Percentiles rank a stretch among this genome's conserved stretches.
phyloP scores from a whole-genome alignment of 306 rosid species.

The Rosa rugosa region DNA sequence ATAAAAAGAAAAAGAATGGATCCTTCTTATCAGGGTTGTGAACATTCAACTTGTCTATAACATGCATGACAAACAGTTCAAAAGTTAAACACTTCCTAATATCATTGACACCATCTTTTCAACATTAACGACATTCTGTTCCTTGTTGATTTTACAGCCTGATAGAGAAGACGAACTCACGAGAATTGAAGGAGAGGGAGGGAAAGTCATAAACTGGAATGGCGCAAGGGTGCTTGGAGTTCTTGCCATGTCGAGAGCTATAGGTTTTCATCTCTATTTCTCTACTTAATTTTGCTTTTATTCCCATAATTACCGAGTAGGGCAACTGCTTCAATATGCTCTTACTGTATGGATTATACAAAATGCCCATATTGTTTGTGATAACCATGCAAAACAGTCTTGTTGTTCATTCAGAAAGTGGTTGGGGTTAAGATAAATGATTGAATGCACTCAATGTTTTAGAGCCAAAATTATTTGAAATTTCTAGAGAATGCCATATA shows the following conservation, averaged over 20 bases:
- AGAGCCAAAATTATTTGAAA: background rate
- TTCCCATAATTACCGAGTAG: slow-evolving; percentile 12
- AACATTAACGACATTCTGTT: slow-evolving; percentile 20
- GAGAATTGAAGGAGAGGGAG: slow-evolving; percentile 69
- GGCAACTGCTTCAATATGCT: background rate
- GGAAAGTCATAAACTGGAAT: slow-evolving; percentile 96
- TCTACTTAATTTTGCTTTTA: slow-evolving; percentile 16
- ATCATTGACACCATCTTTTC: background rate
- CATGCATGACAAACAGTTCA: background rate
- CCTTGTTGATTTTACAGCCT: slow-evolving; percentile 63
- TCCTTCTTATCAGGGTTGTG: background rate
- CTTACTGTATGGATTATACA: slow-evolving; percentile 7
- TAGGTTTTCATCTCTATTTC: slow-evolving; percentile 62
- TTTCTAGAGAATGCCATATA: background rate
- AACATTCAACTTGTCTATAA: background rate
- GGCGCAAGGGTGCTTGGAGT: slow-evolving; percentile 80
- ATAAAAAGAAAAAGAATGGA: background rate
- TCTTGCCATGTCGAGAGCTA: slow-evolving; percentile 89
- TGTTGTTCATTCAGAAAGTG: background rate
- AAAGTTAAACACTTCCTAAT: background rate
- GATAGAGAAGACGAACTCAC: slow-evolving; percentile 78
- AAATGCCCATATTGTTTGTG: background rate
- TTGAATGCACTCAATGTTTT: background rate
- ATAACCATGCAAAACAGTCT: background rate
- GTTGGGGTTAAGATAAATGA: background rate